Percentiles rank a stretch among this genome's conserved stretches.
These are phyloP conservation scores for Apophysomyces sp. DNA, from an alignment of 371 early-diverging fungal species.

Conservation along the genomic window DNA sequence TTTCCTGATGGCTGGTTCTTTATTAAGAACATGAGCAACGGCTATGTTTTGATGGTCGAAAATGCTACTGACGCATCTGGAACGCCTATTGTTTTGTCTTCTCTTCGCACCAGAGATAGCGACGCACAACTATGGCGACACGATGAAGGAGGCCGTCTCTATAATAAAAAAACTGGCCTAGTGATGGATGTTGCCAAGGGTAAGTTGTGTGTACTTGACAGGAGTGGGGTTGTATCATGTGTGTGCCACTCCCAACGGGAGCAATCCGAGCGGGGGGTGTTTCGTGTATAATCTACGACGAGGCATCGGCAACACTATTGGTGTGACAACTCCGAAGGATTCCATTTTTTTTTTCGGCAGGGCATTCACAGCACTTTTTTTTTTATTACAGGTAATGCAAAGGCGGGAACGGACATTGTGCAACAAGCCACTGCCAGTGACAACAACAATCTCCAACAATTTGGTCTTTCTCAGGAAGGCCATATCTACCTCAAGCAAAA, in stretches of 20 bases:
- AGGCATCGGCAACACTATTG: conserved; percentile 4
- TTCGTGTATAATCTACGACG: not conserved
- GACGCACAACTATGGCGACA: conserved; percentile 57
- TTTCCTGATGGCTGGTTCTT: conserved; percentile 62
- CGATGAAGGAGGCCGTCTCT: conserved; percentile 49
- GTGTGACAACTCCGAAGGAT: not conserved
- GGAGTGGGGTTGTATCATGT: not conserved
- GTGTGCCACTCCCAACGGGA: not conserved
- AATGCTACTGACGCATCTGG: conserved; percentile 29
- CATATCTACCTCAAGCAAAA: conserved; percentile 46
- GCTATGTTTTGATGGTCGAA: conserved; percentile 50
- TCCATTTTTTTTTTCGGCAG: not conserved
- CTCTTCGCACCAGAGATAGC: conserved; percentile 35
- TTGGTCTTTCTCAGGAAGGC: conserved; percentile 38
- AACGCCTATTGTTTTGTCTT: conserved; percentile 30
- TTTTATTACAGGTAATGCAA: conserved; percentile 32
- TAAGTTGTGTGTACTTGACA: conserved; percentile 15
- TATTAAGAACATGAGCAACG: conserved; percentile 55
- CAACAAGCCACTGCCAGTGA: conserved; percentile 40
- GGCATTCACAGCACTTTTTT: not conserved
- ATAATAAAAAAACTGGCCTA: conserved; percentile 56
- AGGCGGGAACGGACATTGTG: conserved; percentile 50
- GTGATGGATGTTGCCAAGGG: conserved; percentile 61
- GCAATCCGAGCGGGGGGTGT: conserved; percentile 1
- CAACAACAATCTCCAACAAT: conserved; percentile 28